Evolutionary conservation across 129 eudicot species (phyloP).

Genomic region (Cynara cardunculus): DNA sequence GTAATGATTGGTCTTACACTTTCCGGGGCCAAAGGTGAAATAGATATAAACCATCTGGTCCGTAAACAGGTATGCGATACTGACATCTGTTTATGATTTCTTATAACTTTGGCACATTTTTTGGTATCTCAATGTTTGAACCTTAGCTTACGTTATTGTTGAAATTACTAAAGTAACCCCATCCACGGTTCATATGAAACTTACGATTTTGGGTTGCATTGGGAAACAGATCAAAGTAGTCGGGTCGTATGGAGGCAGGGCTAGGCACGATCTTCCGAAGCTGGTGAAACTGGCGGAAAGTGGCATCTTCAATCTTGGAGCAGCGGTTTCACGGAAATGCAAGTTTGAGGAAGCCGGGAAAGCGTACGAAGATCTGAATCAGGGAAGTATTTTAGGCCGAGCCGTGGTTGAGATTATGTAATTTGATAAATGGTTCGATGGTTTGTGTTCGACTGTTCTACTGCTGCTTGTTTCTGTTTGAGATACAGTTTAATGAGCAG

Average conservation of each 20-base stretch:
- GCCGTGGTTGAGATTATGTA: slow-evolving; percentile 89
- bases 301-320: slow-evolving; percentile 71
- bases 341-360: slow-evolving; percentile 70
- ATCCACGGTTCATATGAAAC: background rate
- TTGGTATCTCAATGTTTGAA: background rate
- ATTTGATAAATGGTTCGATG: background rate
- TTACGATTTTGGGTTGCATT: slow-evolving; percentile 4
- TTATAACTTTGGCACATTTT: background rate
- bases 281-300: slow-evolving; percentile 80
- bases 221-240: slow-evolving; percentile 70
- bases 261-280: slow-evolving; percentile 96
- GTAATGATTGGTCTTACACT: slow-evolving; percentile 97
- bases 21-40: slow-evolving; percentile 84
- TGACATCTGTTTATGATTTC: background rate
- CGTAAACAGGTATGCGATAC: slow-evolving; percentile 76
- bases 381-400: slow-evolving; percentile 79
- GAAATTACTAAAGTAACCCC: background rate
- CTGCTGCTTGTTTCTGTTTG: background rate
- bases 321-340: slow-evolving; percentile 86
- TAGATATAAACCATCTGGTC: slow-evolving; percentile 95
- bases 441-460: background rate
- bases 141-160: background rate
- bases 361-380: slow-evolving; percentile 82
- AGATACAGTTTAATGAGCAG: background rate
- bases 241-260: slow-evolving; percentile 97